phyloP scores from a whole-genome alignment of 164 flowering plant genomes.

The Houttuynia cordata region DNA sequence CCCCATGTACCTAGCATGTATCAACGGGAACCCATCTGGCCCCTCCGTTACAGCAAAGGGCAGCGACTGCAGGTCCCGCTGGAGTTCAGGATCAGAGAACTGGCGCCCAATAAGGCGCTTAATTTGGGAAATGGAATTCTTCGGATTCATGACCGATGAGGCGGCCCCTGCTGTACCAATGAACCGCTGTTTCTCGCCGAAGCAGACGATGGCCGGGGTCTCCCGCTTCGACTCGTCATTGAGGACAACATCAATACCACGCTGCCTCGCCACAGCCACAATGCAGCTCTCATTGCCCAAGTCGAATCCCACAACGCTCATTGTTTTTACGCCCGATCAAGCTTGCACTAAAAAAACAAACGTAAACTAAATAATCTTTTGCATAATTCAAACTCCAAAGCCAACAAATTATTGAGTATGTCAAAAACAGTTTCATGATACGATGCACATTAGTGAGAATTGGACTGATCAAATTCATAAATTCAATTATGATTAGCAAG shows the following conservation, averaged over 20 bases:
- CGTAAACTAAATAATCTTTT: too few relatives aligned
- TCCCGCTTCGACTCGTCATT: constrained; percentile 96
- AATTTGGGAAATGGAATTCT: constrained; percentile 71
- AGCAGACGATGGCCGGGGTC: constrained; percentile 84
- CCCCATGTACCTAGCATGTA: constrained; percentile 67
- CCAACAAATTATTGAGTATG: too few relatives aligned
- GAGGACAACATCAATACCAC: constrained; percentile 95
- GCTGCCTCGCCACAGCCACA: constrained; percentile 89
- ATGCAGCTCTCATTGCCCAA: constrained; percentile 88
- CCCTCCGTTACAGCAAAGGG: constrained; percentile 79
- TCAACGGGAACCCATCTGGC: constrained; percentile 83
- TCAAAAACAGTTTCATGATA: too few relatives aligned
- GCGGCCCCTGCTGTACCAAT: constrained; percentile 96
- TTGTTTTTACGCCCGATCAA: constrained; percentile 14
- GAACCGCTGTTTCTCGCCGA: constrained; percentile 91
- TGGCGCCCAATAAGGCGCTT: constrained; percentile 67
- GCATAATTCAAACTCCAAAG: too few relatives aligned
- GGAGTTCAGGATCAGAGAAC: constrained; percentile 80
- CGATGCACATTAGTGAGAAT: too few relatives aligned
- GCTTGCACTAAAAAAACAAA: too few relatives aligned
- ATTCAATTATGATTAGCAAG: too few relatives aligned
- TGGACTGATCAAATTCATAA: too few relatives aligned
- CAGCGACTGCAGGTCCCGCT: constrained; percentile 53
- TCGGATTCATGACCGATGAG: constrained; percentile 73
- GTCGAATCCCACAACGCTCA: constrained; percentile 98